Conservation (phyloP, 352 stramenopile species). For the Phytopythium mirpurense region DNA sequence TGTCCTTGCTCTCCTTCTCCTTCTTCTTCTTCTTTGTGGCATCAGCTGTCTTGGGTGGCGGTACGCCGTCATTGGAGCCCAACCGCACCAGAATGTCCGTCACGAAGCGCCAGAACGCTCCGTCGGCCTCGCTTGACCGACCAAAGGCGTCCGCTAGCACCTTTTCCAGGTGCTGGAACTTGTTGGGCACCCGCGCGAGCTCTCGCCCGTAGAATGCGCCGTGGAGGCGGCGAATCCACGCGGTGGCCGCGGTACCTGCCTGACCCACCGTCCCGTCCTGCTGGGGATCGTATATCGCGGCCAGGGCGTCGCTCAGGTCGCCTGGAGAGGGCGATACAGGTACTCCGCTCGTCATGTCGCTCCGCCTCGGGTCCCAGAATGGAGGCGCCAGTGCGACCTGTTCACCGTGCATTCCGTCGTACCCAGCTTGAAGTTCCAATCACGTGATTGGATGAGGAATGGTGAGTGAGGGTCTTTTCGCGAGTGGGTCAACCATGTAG, state of each 20-base stretch:
- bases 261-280: neutral
- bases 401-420: too few relatives aligned
- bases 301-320: neutral
- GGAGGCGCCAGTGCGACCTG: neutral
- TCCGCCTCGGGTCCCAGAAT: neutral
- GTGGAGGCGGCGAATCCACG: constrained; percentile 25
- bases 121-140: constrained; percentile 1
- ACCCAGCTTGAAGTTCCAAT: too few relatives aligned
- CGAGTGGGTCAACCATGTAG: neutral
- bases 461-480: constrained; percentile 1
- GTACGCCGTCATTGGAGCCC: constrained; percentile 7
- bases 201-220: constrained; percentile 20
- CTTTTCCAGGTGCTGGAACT: constrained; percentile 45
- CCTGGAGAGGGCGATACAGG: too few relatives aligned
- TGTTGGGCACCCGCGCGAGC: constrained; percentile 26
- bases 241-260: constrained; percentile 4
- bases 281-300: neutral
- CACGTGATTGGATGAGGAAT: neutral
- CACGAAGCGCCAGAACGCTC: constrained; percentile 34
- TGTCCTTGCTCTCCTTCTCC: constrained; percentile 25
- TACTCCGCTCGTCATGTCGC: constrained; percentile 3
- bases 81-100: constrained; percentile 34
- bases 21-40: too few relatives aligned
- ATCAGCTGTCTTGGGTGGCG: too few relatives aligned
- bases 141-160: constrained; percentile 22